Base-by-base conservation (phyloP, 352 stramenopile species). In the Pythium diclinum region DNA sequence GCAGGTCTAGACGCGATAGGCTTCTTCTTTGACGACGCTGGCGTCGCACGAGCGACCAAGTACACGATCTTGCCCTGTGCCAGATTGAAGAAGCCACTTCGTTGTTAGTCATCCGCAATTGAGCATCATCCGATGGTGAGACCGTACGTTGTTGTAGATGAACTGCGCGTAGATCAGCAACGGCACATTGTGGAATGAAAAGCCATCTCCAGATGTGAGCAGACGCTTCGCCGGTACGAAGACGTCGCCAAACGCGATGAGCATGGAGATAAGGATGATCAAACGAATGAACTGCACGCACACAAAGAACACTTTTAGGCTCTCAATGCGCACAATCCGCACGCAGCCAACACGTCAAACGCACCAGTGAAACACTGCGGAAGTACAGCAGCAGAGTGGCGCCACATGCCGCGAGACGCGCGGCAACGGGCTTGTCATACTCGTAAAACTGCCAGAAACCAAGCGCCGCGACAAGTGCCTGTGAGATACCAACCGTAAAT, bases 161-260 rank as follows among this genome's bases (percentile, higher is more conserved):
- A 70, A 56, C 21, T 51, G 36, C 16, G 53, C 56, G 38, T 67
- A 67, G 47, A 67, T 36, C 11, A 67, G 32, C 3, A 74, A 1
- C 1, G 53, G 47, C 3, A 67, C 59, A 16, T 67, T 25, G 13
- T 53, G 36, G 14, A 48, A 13, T 6, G 67, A 33, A 28, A 65
- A 58, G 0, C 19, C 34, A 28, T 65, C 53, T 3, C 58, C 52
- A 2, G 34, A 51, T 6, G 38, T n/a, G 5, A 64, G 42, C 10
- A 84, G 51, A 0, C 48, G 68, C 49, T 63, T 69, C 33, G 78
- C 56, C 5, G 81, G 79, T 10, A 82, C 60, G 16, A 87, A 65
- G 16, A 89, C 33, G 53, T 92, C 81, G 5, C 83, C 83, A 21
- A 86, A 89, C 10, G 80, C n/a, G 56, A 79, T 61, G 17, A 89